These are phyloP conservation scores for Cardamine chenopodiifolia DNA, from an alignment of 345 rosid species.

Conservation along the genomic window DNA sequence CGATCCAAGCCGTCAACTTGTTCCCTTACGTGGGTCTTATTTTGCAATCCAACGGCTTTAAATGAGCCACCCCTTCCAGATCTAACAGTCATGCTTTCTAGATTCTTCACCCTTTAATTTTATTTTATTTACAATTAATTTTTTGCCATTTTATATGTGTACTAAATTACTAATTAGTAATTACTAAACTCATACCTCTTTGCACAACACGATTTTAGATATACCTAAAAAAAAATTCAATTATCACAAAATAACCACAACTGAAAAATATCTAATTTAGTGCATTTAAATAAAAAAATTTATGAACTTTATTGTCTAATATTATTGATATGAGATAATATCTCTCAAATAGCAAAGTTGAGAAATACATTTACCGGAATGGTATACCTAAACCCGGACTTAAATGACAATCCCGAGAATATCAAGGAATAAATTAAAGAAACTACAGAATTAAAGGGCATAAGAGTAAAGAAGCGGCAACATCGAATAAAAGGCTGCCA, in stretches of 20 bases:
- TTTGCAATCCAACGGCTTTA: slow-evolving; percentile 8
- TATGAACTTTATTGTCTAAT: no score
- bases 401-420: neutral
- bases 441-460: neutral
- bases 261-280: no score
- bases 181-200: neutral
- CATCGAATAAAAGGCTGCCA: slow-evolving; percentile 43
- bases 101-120: neutral
- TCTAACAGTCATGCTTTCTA: slow-evolving; percentile 28
- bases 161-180: neutral
- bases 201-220: neutral
- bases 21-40: slow-evolving; percentile 20
- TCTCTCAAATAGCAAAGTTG: neutral
- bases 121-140: slow-evolving; percentile 6
- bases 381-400: neutral
- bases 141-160: neutral
- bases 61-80: slow-evolving; percentile 14
- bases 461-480: slow-evolving; percentile 23
- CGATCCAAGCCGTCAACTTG: slow-evolving; percentile 23
- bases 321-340: neutral
- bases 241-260: neutral
- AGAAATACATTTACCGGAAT: neutral
- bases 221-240: neutral
- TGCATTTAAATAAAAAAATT: no score
- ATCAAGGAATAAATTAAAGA: neutral